phyloP scores from a whole-genome alignment of 1,139 yeast species.

The Yamadazyma triangularis region DNA sequence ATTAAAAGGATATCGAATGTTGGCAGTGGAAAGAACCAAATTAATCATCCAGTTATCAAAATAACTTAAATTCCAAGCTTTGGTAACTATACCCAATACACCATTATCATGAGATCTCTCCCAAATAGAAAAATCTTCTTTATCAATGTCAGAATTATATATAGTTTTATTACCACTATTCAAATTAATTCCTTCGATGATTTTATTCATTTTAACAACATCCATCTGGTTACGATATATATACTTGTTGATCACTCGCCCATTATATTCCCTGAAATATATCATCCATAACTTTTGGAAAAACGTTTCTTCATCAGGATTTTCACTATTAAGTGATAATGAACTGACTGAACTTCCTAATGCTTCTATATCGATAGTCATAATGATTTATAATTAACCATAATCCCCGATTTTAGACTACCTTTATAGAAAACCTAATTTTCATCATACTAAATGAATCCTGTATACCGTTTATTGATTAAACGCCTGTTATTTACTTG shows the following conservation, averaged over 20 bases:
- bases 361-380: not conserved
- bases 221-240: slow-evolving; percentile 7
- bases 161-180: slow-evolving; percentile 2
- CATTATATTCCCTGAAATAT: slow-evolving; percentile 21
- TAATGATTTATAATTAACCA: too few species aligned
- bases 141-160: slow-evolving; percentile 7
- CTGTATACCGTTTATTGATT: too few species aligned
- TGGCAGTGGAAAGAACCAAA: slow-evolving; percentile 17
- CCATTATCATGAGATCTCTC: slow-evolving; percentile 13
- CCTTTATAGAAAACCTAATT: too few species aligned
- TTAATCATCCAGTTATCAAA: slow-evolving; percentile 35
- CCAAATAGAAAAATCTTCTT: slow-evolving; percentile 15
- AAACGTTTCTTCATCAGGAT: slow-evolving; percentile 16
- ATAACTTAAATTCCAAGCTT: slow-evolving; percentile 14
- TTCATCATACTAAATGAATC: too few species aligned
- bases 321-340: slow-evolving; percentile 4
- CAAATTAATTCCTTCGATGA: not conserved
- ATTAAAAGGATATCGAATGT: slow-evolving; percentile 5
- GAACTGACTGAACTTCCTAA: slow-evolving; percentile 9
- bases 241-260: slow-evolving; percentile 3
- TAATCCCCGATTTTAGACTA: too few species aligned
- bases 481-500: too few species aligned
- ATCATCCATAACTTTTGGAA: slow-evolving; percentile 29
- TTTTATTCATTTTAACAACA: slow-evolving; percentile 2
- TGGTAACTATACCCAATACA: slow-evolving; percentile 26